These are phyloP conservation scores for Austroboletus festivus DNA, from an alignment of 768 basidiomycete genomes.

Conservation along the genomic window DNA sequence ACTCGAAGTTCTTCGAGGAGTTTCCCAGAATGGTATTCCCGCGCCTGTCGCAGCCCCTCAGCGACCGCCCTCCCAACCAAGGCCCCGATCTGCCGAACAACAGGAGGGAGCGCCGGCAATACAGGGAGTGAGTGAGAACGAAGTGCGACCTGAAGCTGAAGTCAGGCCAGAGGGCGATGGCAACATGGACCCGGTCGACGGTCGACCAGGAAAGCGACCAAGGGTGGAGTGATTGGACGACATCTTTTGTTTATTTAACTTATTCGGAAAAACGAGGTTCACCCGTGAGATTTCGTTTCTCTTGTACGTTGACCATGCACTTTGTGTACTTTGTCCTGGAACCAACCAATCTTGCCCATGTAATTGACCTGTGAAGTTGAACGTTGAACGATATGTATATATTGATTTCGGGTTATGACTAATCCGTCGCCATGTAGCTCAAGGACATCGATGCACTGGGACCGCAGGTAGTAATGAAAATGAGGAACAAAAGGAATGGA, in stretches of 20 bases:
- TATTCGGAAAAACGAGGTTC: conserved; percentile 12
- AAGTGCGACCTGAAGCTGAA: conserved; percentile 22
- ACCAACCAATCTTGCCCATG: neutral
- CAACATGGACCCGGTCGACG: conserved; percentile 19
- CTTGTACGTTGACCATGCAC: conserved; percentile 8
- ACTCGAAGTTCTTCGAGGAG: conserved; percentile 51
- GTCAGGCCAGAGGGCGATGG: conserved; percentile 16
- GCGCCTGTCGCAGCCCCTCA: conserved; percentile 3
- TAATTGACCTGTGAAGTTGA: too few species aligned
- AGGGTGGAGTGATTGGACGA: conserved; percentile 27
- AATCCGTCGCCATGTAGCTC: too few species aligned
- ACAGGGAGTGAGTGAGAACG: conserved; percentile 16
- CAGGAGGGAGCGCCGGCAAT: conserved; percentile 15
- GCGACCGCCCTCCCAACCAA: conserved; percentile 20
- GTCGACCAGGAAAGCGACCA: conserved; percentile 29
- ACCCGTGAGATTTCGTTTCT: conserved; percentile 12
- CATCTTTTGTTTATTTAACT: conserved; percentile 11
- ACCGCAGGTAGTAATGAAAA: too few species aligned
- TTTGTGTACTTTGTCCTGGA: conserved; percentile 5
- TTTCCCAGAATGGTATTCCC: conserved; percentile 15
- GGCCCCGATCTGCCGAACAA: conserved; percentile 27
- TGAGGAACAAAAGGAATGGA: too few species aligned
- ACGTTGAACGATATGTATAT: too few species aligned
- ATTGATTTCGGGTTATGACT: too few species aligned
- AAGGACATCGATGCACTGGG: too few species aligned